phyloP scores from a whole-genome alignment of 2,329 filamentous ascomycete genomes.

The Venturia oleaginea region DNA sequence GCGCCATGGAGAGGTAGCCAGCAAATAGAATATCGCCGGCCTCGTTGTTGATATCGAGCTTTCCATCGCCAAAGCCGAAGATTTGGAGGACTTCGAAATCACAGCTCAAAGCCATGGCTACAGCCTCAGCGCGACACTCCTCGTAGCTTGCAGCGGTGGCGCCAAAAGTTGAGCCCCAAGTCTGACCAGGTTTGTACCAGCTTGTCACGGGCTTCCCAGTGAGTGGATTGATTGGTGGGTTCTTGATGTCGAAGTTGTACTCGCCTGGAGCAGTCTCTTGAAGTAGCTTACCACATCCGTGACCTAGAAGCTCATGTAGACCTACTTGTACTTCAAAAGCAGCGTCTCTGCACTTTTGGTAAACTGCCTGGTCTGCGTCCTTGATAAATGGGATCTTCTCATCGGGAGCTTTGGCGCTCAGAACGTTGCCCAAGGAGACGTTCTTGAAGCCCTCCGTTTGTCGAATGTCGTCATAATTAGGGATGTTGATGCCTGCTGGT shows the following conservation, averaged over 20 bases:
- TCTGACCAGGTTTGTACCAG: slow-evolving; percentile 93
- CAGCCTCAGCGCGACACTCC: slow-evolving; percentile 88
- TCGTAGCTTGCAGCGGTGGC: slow-evolving; percentile 82
- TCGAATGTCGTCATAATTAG: slow-evolving; percentile 66
- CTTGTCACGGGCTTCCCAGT: slow-evolving; percentile 67
- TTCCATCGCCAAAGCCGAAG: slow-evolving; percentile 81
- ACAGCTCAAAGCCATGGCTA: slow-evolving; percentile 83
- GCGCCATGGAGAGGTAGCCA: slow-evolving; percentile 86
- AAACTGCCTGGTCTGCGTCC: slow-evolving; percentile 66
- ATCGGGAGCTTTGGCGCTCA: slow-evolving; percentile 83
- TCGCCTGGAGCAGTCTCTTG: slow-evolving; percentile 75
- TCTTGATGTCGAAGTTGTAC: slow-evolving; percentile 80
- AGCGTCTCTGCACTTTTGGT: slow-evolving; percentile 71
- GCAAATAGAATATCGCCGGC: slow-evolving; percentile 83
- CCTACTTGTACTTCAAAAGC: slow-evolving; percentile 95
- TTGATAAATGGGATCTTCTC: slow-evolving; percentile 89
- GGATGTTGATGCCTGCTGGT: slow-evolving; percentile 49
- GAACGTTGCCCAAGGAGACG: slow-evolving; percentile 84
- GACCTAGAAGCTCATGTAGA: slow-evolving; percentile 79
- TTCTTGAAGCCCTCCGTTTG: slow-evolving; percentile 87
- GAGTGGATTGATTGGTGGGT: slow-evolving; percentile 73
- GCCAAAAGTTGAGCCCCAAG: slow-evolving; percentile 89
- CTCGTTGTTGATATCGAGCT: slow-evolving; percentile 59
- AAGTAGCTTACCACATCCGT: slow-evolving; percentile 87
- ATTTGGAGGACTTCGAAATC: slow-evolving; percentile 84